Percentiles rank a stretch among this genome's conserved stretches.
These are phyloP conservation scores for Pyrenula aspistea DNA, from an alignment of 495 filamentous ascomycete genomes.

Conservation along the genomic window DNA sequence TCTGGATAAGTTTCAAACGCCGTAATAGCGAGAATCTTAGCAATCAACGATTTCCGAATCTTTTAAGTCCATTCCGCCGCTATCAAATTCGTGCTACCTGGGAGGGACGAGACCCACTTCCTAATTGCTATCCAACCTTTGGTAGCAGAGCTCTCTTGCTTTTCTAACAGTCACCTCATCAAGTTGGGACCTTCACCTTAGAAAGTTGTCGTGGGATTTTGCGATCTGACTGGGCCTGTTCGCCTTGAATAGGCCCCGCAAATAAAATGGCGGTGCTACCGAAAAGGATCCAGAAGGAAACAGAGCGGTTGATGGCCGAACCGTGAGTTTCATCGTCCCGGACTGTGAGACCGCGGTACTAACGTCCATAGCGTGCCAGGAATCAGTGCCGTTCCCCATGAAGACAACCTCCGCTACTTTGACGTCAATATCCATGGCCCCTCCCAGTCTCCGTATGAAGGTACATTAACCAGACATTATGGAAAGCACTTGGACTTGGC, in stretches of 20 bases:
- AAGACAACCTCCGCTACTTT: constrained; percentile 96
- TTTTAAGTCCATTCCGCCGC: too few relatives aligned
- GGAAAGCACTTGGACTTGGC: not conserved
- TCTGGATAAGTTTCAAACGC: too few relatives aligned
- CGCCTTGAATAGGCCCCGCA: not conserved
- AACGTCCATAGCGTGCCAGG: constrained; percentile 62
- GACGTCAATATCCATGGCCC: constrained; percentile 96
- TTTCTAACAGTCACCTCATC: too few relatives aligned
- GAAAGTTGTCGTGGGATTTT: too few relatives aligned
- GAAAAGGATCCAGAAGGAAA: constrained; percentile 97
- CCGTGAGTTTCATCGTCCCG: constrained; percentile 56
- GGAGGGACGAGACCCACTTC: too few relatives aligned
- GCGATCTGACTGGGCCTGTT: not conserved
- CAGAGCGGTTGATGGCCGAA: constrained; percentile 90
- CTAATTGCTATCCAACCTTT: too few relatives aligned
- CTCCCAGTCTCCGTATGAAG: constrained; percentile 85
- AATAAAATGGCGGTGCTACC: constrained; percentile 54
- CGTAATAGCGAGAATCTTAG: too few relatives aligned
- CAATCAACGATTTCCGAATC: too few relatives aligned
- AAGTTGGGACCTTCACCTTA: too few relatives aligned
- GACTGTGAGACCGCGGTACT: too few relatives aligned
- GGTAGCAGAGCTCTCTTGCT: too few relatives aligned
- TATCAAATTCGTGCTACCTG: too few relatives aligned
- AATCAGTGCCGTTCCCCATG: constrained; percentile 94
- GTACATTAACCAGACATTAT: constrained; percentile 24